These are phyloP conservation scores for Rhodocollybia butyracea DNA, from an alignment of 768 basidiomycete genomes.

Conservation along the genomic window DNA sequence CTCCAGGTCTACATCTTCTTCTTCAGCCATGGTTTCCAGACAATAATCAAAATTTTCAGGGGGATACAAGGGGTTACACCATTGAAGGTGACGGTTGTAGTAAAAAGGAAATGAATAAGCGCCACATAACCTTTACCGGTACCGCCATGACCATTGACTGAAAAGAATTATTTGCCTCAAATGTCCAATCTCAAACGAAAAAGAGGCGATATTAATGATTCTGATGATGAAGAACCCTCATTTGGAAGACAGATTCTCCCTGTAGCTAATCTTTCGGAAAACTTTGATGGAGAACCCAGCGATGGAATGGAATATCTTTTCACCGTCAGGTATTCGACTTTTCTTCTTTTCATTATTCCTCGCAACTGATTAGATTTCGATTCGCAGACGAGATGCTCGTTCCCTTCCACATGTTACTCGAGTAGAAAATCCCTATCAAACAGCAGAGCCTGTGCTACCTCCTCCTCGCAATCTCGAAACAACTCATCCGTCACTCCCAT, in stretches of 20 bases:
- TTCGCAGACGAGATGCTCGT: slow-evolving; percentile 65
- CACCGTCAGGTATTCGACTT: slow-evolving; percentile 59
- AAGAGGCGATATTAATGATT: slow-evolving; percentile 44
- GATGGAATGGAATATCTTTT: slow-evolving; percentile 83
- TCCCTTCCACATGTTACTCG: slow-evolving; percentile 61
- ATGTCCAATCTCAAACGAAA: slow-evolving; percentile 51
- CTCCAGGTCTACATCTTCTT: slow-evolving; percentile 63
- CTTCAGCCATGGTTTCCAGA: slow-evolving; percentile 24
- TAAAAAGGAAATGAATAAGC: too few species aligned
- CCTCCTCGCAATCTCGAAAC: slow-evolving; percentile 18
- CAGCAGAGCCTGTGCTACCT: slow-evolving; percentile 24
- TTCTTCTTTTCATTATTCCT: not conserved
- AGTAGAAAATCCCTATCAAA: slow-evolving; percentile 67
- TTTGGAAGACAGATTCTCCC: slow-evolving; percentile 74
- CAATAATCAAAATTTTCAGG: not conserved
- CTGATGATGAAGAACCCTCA: slow-evolving; percentile 57
- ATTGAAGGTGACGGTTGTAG: too few species aligned
- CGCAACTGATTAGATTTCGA: not conserved
- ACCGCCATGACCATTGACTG: not conserved
- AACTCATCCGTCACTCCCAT: slow-evolving; percentile 46
- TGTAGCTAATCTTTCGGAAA: slow-evolving; percentile 72
- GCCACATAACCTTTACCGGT: too few species aligned
- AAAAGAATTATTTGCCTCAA: not conserved
- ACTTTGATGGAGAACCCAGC: slow-evolving; percentile 61
- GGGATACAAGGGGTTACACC: too few species aligned